Conservation (phyloP, 2,329 filamentous ascomycete genomes). For the Aspergillus phoenicis region DNA sequence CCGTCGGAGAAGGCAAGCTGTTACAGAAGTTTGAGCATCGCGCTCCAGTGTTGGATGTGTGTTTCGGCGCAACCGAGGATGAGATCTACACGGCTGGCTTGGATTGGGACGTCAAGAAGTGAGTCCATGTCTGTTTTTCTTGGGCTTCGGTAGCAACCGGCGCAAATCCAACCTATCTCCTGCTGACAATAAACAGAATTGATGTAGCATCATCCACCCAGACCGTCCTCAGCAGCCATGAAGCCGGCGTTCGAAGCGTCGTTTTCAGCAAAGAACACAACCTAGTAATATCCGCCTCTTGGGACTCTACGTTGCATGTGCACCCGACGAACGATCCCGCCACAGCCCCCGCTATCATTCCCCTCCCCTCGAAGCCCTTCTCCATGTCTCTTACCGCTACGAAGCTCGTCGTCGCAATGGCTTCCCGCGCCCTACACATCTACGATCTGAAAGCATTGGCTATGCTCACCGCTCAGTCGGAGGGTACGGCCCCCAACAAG, state of each 20-base stretch:
- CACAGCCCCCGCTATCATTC: slow-evolving; percentile 63
- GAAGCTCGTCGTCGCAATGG: slow-evolving; percentile 94
- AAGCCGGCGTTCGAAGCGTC: slow-evolving; percentile 77
- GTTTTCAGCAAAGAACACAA: slow-evolving; percentile 76
- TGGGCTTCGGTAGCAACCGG: background rate
- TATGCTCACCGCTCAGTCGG: slow-evolving; percentile 54
- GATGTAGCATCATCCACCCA: slow-evolving; percentile 73
- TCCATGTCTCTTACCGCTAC: slow-evolving; percentile 76
- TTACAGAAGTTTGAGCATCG: slow-evolving; percentile 76
- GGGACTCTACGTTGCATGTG: slow-evolving; percentile 88
- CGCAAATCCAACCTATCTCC: background rate
- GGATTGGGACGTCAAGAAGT: slow-evolving; percentile 84
- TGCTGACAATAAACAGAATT: slow-evolving; percentile 52
- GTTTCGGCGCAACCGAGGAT: slow-evolving; percentile 79
- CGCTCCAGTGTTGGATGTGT: slow-evolving; percentile 86
- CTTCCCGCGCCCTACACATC: slow-evolving; percentile 87
- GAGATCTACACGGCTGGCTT: slow-evolving; percentile 85
- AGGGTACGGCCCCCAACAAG: slow-evolving; percentile 42
- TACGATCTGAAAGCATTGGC: slow-evolving; percentile 78
- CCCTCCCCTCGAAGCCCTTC: slow-evolving; percentile 84
- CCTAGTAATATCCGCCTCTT: slow-evolving; percentile 84
- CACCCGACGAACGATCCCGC: slow-evolving; percentile 60
- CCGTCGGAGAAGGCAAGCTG: slow-evolving; percentile 63
- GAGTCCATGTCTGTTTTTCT: slow-evolving; percentile 24
- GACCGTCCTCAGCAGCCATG: slow-evolving; percentile 75